phyloP scores from a whole-genome alignment of 768 basidiomycete genomes.

The Trametes cubensis region DNA sequence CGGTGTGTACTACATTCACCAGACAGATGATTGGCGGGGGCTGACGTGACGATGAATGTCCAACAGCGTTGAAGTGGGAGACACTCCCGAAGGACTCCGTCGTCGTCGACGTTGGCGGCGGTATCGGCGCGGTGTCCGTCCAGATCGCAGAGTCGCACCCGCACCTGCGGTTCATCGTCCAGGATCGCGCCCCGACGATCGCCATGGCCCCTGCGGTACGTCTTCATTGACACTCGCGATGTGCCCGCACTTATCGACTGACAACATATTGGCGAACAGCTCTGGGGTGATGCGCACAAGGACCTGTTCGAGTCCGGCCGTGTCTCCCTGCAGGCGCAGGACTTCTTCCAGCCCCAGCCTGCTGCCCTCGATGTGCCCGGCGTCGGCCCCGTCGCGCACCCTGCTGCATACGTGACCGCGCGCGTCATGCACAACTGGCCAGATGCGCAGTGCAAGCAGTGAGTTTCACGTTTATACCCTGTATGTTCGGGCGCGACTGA shows the following conservation, averaged over 20 bases:
- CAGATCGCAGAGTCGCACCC: slow-evolving; percentile 16
- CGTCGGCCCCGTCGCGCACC: not conserved
- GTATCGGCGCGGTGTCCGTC: slow-evolving; percentile 19
- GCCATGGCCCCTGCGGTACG: slow-evolving; percentile 40
- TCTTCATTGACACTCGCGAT: too few relatives aligned
- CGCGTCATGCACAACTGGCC: slow-evolving; percentile 19
- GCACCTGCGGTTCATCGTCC: slow-evolving; percentile 17
- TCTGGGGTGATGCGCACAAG: not conserved
- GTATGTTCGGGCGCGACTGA: too few relatives aligned
- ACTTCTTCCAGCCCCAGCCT: slow-evolving; percentile 21
- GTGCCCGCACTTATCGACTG: not conserved
- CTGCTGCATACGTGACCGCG: slow-evolving; percentile 11
- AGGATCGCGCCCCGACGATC: slow-evolving; percentile 11
- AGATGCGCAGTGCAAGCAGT: slow-evolving; percentile 7
- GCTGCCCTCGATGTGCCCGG: not conserved
- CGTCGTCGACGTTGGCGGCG: slow-evolving; percentile 25
- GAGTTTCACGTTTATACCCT: not conserved
- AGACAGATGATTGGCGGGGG: too few relatives aligned
- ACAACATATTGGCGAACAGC: not conserved
- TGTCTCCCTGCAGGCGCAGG: slow-evolving; percentile 6
- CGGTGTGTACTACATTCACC: not conserved
- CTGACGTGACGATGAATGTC: not conserved
- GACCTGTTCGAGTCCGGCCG: slow-evolving; percentile 10
- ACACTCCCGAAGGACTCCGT: slow-evolving; percentile 6
- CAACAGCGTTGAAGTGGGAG: slow-evolving; percentile 20